Percentiles rank a stretch among this genome's conserved stretches.
phyloP scores from a whole-genome alignment of 139 green algal genomes.

The Volvox reticuliferus region DNA sequence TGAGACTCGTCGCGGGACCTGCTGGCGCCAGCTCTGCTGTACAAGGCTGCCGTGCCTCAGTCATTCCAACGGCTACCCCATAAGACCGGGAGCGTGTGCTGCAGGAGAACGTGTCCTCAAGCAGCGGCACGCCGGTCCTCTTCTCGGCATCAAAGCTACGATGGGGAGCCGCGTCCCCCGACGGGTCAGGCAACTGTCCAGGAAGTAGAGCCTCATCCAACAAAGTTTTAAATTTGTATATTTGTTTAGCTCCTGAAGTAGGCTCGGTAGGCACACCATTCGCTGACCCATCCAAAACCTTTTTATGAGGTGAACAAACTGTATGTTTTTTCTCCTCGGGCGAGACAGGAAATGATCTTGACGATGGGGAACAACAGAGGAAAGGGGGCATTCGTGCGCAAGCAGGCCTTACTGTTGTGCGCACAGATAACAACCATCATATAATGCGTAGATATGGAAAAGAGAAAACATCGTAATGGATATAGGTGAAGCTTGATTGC shows the following conservation, averaged over 20 bases:
- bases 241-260: background rate
- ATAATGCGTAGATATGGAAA: background rate
- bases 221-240: background rate
- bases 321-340: background rate
- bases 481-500: too few relatives aligned
- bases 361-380: background rate
- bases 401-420: background rate
- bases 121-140: slow-evolving; percentile 1
- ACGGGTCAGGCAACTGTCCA: slow-evolving; percentile 4
- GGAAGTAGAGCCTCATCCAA: slow-evolving; percentile 4
- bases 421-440: background rate
- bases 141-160: background rate
- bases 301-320: background rate
- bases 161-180: background rate
- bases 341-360: background rate
- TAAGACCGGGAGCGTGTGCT: background rate
- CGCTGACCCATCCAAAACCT: background rate
- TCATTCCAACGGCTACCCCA: background rate
- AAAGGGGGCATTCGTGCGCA: slow-evolving; percentile 14
- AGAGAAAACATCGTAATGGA: background rate
- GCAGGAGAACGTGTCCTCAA: slow-evolving; percentile 8
- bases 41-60: background rate
- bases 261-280: background rate
- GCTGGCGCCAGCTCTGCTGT: background rate
- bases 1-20: background rate